Base-by-base conservation (phyloP, 2,329 filamentous ascomycete species). In the Aspergillus chevalieri region DNA sequence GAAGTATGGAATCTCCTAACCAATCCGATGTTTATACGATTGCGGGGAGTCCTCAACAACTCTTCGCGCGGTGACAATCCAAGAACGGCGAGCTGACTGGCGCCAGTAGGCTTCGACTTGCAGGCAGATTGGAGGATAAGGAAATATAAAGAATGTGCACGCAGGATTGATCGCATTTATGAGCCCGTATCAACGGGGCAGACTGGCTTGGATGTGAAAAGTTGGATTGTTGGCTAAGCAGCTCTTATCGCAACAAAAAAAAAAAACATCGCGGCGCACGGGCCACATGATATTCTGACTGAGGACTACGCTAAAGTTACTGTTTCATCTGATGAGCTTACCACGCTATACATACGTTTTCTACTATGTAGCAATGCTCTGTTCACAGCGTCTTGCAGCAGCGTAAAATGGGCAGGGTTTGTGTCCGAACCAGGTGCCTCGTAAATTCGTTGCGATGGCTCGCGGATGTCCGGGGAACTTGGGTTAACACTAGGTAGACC, bases 1-100 rank as follows among this genome's bases (percentile, higher is more conserved):
- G 44, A 52, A 10, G n/a, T 38, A 38, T 24, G 47, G 47, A 21
- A 21, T 41, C 15, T 33, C 47, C 52, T 7, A 49, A 15, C 3
- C 34, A 17, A 10, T 39, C 8, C 41, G 21, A 22, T 2, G 21
- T 30, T 28, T n/a, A 42, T 34, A 15, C 22, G 52, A 51, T 42
- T 36, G 46, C 43, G 46, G 38, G 46, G 28, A 17, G 22, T 15
- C 12, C n/a, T 26, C 24, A 14, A n/a, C 12, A 26, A 19, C 6
- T 5, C n/a, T 14, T n/a, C 42, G 15, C 42, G 14, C 24, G 14
- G 42, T 44, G 42, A 17, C 12, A 44, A 42, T 42, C 12, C 17
- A 10, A 24, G 39, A 10, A 42, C 19, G 9, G 17, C 14, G 8
- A 42, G 39, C 19, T 22, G 39, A 14, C 39, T 19, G 15, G 8